phyloP scores from a whole-genome alignment of 2,329 filamentous ascomycete genomes.

The Monilinia fructigena region DNA sequence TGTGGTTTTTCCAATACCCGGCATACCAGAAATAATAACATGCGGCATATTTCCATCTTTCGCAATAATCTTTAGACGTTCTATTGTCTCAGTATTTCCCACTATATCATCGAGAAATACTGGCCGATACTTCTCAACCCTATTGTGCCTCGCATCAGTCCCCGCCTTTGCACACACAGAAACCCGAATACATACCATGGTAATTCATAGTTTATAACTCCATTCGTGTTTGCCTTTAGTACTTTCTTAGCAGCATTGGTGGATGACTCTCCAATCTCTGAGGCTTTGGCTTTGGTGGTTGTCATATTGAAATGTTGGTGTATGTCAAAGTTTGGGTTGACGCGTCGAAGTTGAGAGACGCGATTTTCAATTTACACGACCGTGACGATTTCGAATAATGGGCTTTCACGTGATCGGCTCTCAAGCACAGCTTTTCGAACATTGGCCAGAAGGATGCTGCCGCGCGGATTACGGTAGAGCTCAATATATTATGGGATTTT shows the following conservation, averaged over 20 bases:
- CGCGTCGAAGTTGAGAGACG: constrained; percentile 30
- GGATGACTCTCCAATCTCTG: constrained; percentile 58
- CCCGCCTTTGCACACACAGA: not conserved
- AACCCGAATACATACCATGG: constrained; percentile 62
- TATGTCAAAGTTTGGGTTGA: constrained; percentile 21
- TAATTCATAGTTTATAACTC: constrained; percentile 65
- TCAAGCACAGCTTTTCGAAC: not conserved
- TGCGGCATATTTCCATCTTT: constrained; percentile 99
- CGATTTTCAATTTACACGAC: constrained; percentile 32
- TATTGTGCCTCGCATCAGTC: constrained; percentile 42
- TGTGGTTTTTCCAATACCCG: constrained; percentile 97
- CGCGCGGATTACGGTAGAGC: too few species aligned
- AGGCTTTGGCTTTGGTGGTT: constrained; percentile 35
- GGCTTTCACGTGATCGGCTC: not conserved
- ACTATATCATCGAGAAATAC: constrained; percentile 95
- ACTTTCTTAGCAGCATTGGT: constrained; percentile 56
- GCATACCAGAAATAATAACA: constrained; percentile 99
- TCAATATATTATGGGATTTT: not conserved
- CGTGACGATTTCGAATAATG: not conserved
- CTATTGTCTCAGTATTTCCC: constrained; percentile 95
- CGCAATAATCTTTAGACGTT: constrained; percentile 95
- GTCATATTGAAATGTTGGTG: constrained; percentile 28
- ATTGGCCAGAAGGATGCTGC: not conserved
- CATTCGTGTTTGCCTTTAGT: constrained; percentile 51
- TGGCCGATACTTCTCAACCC: constrained; percentile 98